phyloP scores from a whole-genome alignment of 2,329 filamentous ascomycete species.

The Ascochyta viciae-villosae region DNA sequence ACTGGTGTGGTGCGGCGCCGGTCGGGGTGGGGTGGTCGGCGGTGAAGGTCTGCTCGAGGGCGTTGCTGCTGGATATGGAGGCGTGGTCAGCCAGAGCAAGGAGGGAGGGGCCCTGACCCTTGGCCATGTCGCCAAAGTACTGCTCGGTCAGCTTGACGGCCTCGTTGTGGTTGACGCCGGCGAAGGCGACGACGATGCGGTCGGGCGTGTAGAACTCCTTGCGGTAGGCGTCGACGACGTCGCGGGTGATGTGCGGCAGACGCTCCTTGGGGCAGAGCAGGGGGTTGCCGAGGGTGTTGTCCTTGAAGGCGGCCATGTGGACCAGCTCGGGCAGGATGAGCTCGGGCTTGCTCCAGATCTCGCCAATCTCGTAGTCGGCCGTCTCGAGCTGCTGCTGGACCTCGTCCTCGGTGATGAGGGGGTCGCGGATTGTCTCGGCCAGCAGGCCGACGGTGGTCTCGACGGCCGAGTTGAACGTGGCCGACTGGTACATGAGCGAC shows the following conservation, averaged over 20 bases:
- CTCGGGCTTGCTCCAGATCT: conserved; percentile 98
- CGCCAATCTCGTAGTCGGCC: conserved; percentile 91
- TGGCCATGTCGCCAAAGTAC: conserved; percentile 91
- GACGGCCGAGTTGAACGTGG: conserved; percentile 94
- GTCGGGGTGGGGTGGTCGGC: conserved; percentile 45
- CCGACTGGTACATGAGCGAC: conserved; percentile 98
- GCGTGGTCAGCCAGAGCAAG: conserved; percentile 38
- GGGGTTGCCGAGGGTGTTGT: conserved; percentile 95
- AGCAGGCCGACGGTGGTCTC: conserved; percentile 81
- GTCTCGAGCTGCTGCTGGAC: conserved; percentile 87
- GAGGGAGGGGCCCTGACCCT: conserved; percentile 54
- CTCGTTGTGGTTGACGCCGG: conserved; percentile 81
- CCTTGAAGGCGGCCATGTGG: conserved; percentile 93
- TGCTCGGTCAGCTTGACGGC: conserved; percentile 81
- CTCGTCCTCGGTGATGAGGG: conserved; percentile 83
- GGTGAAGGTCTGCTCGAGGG: conserved; percentile 57
- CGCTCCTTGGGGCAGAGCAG: conserved; percentile 88
- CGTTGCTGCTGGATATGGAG: conserved; percentile 21
- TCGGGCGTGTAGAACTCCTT: conserved; percentile 87
- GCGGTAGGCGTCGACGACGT: conserved; percentile 79
- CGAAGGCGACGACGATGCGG: conserved; percentile 92
- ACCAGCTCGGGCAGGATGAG: conserved; percentile 94
- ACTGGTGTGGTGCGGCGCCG: conserved; percentile 58
- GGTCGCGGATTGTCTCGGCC: conserved; percentile 91
- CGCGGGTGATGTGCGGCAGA: conserved; percentile 74